These are phyloP conservation scores for Mallotus repandus DNA, from an alignment of 441 rosid species.

Conservation along the genomic window DNA sequence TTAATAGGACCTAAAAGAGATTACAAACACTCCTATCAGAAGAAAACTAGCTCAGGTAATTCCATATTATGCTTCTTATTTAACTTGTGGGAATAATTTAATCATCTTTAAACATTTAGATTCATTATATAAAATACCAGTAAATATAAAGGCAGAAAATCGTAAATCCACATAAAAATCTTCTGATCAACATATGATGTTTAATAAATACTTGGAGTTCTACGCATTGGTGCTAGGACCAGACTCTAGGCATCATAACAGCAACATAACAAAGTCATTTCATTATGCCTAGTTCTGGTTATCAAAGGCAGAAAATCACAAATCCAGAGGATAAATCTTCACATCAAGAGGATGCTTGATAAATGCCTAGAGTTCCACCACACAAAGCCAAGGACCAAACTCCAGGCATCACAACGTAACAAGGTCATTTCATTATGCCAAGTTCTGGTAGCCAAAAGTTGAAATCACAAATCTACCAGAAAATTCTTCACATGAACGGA, in stretches of 20 bases:
- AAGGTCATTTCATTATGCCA: background rate
- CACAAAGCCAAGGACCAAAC: background rate
- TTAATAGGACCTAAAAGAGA: background rate
- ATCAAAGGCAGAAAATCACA: constrained; percentile 7
- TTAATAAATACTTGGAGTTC: background rate
- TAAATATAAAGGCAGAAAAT: constrained; percentile 9
- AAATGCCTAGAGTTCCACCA: background rate
- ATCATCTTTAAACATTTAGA: background rate
- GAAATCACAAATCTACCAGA: too few species aligned
- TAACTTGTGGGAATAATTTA: background rate
- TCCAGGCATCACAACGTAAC: background rate
- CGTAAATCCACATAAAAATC: background rate
- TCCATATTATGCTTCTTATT: background rate
- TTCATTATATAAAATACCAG: background rate
- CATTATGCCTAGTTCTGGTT: too few species aligned
- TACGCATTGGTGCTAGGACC: background rate
- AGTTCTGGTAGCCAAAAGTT: too few species aligned
- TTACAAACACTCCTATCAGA: background rate
- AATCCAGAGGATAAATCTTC: background rate
- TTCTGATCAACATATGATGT: background rate
- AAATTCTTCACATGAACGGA: too few species aligned
- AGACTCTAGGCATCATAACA: background rate
- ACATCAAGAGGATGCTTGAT: background rate
- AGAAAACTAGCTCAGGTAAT: background rate
- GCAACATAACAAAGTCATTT: background rate